Evolutionary conservation across 176 grass and related monocot species (phyloP).

Genomic region (Oryza punctata): DNA sequence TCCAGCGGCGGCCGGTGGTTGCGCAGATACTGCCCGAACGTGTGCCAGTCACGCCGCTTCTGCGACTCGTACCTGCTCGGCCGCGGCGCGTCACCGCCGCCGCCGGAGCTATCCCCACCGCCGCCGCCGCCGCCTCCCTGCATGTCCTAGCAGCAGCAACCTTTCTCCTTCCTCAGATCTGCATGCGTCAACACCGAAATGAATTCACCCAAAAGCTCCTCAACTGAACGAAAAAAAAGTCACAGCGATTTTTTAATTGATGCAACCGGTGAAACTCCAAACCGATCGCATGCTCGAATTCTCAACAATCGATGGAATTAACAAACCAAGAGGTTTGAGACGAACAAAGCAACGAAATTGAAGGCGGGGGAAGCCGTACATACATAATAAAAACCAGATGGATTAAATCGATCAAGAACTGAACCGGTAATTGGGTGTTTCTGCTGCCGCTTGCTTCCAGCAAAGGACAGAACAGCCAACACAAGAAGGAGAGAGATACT

Average conservation of each 20-base stretch:
- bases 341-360: not conserved
- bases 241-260: not conserved
- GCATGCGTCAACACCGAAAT: constrained; percentile 11
- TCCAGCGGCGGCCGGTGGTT: constrained; percentile 83
- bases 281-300: constrained; percentile 10
- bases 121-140: constrained; percentile 33
- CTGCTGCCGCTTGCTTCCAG: constrained; percentile 26
- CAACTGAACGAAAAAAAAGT: not conserved
- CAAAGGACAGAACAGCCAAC: no score
- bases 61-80: constrained; percentile 85
- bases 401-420: not conserved
- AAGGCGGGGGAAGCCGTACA: not conserved
- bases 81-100: constrained; percentile 14
- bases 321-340: not conserved
- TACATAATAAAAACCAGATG: not conserved
- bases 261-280: not conserved
- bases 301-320: not conserved
- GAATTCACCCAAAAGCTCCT: not conserved
- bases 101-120: constrained; percentile 40
- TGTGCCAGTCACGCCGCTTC: constrained; percentile 90
- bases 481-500: not conserved
- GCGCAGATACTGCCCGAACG: constrained; percentile 79
- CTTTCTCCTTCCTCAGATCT: constrained; percentile 40
- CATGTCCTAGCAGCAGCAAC: constrained; percentile 11
- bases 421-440: constrained; percentile 12